These are phyloP conservation scores for Lachnellula occidentalis DNA, from an alignment of 2,329 filamentous ascomycete genomes.

Conservation along the genomic window DNA sequence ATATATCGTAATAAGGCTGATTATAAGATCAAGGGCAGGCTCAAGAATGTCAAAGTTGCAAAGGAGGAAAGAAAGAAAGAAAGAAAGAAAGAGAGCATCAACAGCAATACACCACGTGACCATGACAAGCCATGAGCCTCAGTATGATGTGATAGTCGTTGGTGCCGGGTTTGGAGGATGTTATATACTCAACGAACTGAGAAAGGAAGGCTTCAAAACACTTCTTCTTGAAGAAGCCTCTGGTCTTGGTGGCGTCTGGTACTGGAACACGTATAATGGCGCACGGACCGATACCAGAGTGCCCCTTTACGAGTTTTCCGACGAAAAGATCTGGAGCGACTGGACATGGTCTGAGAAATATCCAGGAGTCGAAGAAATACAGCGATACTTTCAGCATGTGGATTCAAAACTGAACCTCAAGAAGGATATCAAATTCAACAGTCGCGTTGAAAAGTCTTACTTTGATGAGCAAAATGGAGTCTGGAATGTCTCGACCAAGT, in stretches of 20 bases:
- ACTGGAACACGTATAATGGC: not conserved
- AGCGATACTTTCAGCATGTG: conserved; percentile 42
- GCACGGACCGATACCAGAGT: not conserved
- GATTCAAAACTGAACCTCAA: conserved; percentile 39
- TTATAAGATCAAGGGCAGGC: too few relatives aligned
- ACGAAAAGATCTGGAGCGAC: conserved; percentile 30
- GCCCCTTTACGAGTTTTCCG: not conserved
- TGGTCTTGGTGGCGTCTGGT: not conserved
- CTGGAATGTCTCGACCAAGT: conserved; percentile 38
- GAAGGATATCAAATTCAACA: conserved; percentile 37
- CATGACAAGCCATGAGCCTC: too few relatives aligned
- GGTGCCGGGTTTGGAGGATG: not conserved
- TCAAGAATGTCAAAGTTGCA: too few relatives aligned
- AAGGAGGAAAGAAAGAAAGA: too few relatives aligned
- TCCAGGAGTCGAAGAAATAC: conserved; percentile 37
- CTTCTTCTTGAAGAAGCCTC: not conserved
- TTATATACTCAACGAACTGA: not conserved
- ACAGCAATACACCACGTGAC: too few relatives aligned
- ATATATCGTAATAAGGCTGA: too few relatives aligned
- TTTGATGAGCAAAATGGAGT: conserved; percentile 33
- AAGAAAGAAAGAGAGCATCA: too few relatives aligned
- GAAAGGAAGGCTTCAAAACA: not conserved
- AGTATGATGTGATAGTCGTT: not conserved
- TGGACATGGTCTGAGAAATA: conserved; percentile 42
- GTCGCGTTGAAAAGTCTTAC: conserved; percentile 34